Conservation (phyloP, 1,139 yeast species). For the Kluyveromyces marxianus region DNA sequence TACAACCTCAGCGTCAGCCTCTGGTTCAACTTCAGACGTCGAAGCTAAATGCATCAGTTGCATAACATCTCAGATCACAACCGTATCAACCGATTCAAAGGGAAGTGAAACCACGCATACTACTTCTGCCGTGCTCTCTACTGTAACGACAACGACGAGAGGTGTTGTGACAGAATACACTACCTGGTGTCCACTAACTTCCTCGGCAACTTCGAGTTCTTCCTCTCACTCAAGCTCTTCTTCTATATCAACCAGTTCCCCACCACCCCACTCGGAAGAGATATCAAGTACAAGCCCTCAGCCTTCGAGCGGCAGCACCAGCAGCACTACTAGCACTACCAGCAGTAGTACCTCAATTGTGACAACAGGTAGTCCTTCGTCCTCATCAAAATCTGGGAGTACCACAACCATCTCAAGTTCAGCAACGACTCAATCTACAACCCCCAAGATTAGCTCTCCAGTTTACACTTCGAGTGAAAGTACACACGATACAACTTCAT, state of each 20-base stretch:
- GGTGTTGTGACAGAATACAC: conserved; percentile 30
- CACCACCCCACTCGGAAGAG: too few relatives aligned
- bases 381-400: too few relatives aligned
- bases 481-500: too few relatives aligned
- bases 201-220: neutral
- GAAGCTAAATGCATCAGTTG: neutral
- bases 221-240: neutral
- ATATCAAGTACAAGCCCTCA: neutral
- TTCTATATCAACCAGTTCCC: neutral
- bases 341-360: too few relatives aligned
- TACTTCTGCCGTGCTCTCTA: conserved; percentile 34
- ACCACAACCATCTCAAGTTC: too few relatives aligned
- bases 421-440: too few relatives aligned
- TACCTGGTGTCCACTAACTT: conserved; percentile 32
- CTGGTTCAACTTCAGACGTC: neutral
- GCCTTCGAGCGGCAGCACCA: too few relatives aligned
- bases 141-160: conserved; percentile 22
- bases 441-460: too few relatives aligned
- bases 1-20: neutral
- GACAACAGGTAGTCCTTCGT: too few relatives aligned
- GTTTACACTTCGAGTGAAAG: too few relatives aligned
- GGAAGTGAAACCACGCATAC: neutral
- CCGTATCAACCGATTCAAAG: neutral
- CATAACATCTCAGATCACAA: neutral
- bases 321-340: too few relatives aligned